These are phyloP conservation scores for Metschnikowia arizonensis DNA, from an alignment of 805 yeast species.

Conservation along the genomic window DNA sequence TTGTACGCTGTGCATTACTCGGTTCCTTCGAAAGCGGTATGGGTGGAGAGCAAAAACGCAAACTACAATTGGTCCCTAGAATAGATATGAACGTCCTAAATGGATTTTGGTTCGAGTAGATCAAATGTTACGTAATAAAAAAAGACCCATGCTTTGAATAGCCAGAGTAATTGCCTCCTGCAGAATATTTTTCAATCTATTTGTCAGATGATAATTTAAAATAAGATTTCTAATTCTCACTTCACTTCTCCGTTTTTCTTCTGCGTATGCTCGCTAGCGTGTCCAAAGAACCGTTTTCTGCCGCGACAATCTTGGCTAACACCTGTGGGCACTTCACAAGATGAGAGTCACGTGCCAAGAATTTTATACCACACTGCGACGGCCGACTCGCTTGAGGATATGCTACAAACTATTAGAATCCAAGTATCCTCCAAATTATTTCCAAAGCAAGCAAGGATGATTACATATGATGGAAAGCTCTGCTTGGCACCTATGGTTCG, in stretches of 20 bases:
- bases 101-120: neutral
- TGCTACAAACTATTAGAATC: neutral
- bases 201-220: neutral
- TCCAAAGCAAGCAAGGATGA: slow-evolving; percentile 34
- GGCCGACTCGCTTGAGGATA: neutral
- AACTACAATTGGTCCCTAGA: neutral
- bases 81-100: neutral
- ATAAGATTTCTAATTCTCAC: neutral
- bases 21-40: neutral
- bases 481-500: slow-evolving; percentile 97
- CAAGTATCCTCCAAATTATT: neutral
- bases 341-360: neutral
- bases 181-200: neutral
- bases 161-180: neutral
- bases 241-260: neutral
- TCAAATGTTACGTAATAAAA: neutral
- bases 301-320: neutral
- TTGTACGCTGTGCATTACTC: slow-evolving; percentile 3
- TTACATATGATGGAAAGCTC: slow-evolving; percentile 69
- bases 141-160: neutral
- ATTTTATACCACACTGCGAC: neutral
- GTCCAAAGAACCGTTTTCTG: neutral
- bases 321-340: neutral
- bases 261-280: slow-evolving; percentile 2
- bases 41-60: neutral